Evolutionary conservation across 2,329 filamentous ascomycete genomes (phyloP), one percentile per base, ranked within the genome.

Genomic region (Monosporascus sp.): DNA sequence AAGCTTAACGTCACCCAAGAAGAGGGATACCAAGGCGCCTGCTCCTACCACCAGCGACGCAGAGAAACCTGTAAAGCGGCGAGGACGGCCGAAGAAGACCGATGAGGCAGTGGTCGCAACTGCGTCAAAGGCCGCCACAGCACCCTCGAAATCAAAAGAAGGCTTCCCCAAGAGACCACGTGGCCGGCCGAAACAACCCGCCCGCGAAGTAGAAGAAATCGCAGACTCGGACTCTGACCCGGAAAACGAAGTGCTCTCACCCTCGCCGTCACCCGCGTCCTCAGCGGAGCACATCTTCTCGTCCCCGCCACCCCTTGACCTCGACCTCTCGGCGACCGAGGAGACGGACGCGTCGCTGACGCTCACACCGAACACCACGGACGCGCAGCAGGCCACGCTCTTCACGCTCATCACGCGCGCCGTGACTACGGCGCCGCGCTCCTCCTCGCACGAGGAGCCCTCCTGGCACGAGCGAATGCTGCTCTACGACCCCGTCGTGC

Each of bases 401-500:
- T 84, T 84, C 56, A 61, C 63, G 25, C 68, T 75, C 57, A 84
- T 87, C 49, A 80, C 79, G 0, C 71, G 72, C 39, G 83, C 82
- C 1, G 72, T 87, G 9, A 78, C 64, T 8, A 71, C 72, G 1
- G 74, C 76, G 4, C 76, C 82, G 3, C 74, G 74, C 14, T 75
- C 79, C 0, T 73, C 62, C 4, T 74, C 85, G 58, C 70, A 77
- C 1, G 57, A 58, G 6, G 66, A 77, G 2, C 83, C 83, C 15
- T 90, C 83, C 2, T 97, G 92, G 89, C 79, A 95, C 61, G 90
- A 97, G 70, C 95, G 91, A 72, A 97, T 99, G 47, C 75, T 97
- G 6, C 82, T 97, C 67, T 97, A 95, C 66, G 92, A 97, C 63
- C 90, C 93, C 0, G 87, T 99, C 44, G 79, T 94, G 1, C 71